phyloP scores from a whole-genome alignment of 1,284 basidiomycete genomes.

The Cystobasidium pallidum region DNA sequence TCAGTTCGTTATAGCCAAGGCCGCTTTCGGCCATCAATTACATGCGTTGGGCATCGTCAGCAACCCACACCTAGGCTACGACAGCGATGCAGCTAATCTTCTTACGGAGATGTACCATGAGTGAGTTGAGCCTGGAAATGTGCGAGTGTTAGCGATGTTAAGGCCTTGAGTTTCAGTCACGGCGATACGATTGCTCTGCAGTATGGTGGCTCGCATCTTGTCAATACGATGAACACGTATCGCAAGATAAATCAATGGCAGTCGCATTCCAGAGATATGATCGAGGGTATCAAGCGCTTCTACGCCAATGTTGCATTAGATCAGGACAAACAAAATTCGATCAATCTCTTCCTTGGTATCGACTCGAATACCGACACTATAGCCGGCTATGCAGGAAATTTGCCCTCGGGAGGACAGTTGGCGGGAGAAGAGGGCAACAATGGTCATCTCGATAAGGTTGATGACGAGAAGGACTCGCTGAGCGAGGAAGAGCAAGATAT shows the following conservation, averaged over 20 bases:
- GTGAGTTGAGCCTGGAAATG: neutral
- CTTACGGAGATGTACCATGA: constrained; percentile 99
- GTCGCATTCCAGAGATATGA: constrained; percentile 94
- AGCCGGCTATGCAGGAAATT: constrained; percentile 20
- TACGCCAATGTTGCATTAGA: constrained; percentile 81
- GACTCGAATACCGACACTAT: constrained; percentile 39
- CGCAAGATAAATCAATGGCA: constrained; percentile 96
- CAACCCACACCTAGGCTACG: constrained; percentile 82
- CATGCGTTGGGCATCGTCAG: constrained; percentile 89
- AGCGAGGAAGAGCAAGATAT: constrained; percentile 1
- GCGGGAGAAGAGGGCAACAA: neutral
- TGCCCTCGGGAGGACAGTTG: neutral
- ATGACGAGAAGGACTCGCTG: neutral
- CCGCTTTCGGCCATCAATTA: constrained; percentile 91
- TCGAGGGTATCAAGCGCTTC: constrained; percentile 93
- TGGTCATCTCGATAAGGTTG: neutral
- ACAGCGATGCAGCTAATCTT: constrained; percentile 95
- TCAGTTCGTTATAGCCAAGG: constrained; percentile 96
- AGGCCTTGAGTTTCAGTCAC: constrained; percentile 35
- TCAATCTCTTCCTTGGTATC: constrained; percentile 88
- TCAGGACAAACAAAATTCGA: constrained; percentile 96
- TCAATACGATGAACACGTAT: constrained; percentile 96
- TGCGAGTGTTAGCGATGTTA: neutral
- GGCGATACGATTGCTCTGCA: constrained; percentile 78
- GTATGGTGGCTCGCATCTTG: constrained; percentile 93